These are phyloP conservation scores for Camelina sativa DNA, from an alignment of 345 rosid species.

Conservation along the genomic window DNA sequence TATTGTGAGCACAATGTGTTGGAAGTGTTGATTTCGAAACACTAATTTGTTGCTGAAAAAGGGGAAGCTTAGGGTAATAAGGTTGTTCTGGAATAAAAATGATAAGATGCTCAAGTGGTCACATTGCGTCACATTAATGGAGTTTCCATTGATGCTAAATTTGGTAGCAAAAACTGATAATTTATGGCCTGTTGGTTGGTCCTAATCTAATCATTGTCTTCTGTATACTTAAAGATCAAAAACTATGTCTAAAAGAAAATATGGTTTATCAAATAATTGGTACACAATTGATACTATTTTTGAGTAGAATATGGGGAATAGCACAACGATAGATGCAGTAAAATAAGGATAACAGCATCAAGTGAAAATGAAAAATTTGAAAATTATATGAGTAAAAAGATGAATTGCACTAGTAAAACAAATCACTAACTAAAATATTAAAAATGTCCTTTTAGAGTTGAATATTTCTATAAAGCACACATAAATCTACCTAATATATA, in stretches of 20 bases:
- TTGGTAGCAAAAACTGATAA: constrained; percentile 19
- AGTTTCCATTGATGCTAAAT: constrained; percentile 26
- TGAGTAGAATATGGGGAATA: not conserved
- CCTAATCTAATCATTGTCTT: constrained; percentile 30
- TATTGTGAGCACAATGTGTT: too few relatives aligned
- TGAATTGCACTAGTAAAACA: not conserved
- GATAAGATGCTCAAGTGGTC: constrained; percentile 50
- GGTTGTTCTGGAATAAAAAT: constrained; percentile 33
- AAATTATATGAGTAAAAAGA: not conserved
- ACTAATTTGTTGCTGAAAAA: not conserved
- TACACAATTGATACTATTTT: not conserved
- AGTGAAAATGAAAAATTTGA: not conserved
- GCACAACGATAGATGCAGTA: not conserved
- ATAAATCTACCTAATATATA: too few relatives aligned
- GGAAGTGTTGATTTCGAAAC: not conserved
- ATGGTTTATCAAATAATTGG: not conserved
- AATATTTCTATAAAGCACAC: not conserved
- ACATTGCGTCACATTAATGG: constrained; percentile 45
- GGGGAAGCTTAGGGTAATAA: constrained; percentile 26
- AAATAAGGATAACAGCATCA: not conserved
- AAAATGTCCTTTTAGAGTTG: not conserved
- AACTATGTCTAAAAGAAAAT: not conserved
- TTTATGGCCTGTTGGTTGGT: constrained; percentile 22
- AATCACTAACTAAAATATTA: not conserved
- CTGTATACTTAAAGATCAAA: not conserved